These are phyloP conservation scores for Sphagnum tenellum DNA, from an alignment of 225 moss, liverwort and hornwort genomes.

Conservation along the genomic window DNA sequence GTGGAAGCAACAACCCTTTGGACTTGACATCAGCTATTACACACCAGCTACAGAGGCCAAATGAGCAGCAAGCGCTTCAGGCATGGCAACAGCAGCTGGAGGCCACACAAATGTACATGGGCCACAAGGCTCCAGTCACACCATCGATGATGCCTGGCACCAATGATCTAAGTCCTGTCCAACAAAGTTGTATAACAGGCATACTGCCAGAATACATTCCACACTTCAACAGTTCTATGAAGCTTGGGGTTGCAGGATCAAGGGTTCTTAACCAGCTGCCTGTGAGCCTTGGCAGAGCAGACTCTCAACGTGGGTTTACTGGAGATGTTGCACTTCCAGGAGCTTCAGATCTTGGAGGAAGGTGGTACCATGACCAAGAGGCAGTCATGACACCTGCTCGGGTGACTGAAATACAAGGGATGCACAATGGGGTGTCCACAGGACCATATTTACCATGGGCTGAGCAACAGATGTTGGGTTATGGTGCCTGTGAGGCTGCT, in stretches of 20 bases:
- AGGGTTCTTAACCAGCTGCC: not conserved
- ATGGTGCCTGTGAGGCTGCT: conserved; percentile 12
- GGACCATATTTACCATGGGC: conserved; percentile 22
- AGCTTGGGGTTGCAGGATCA: not conserved
- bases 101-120: conserved; percentile 1
- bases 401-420: too few relatives aligned
- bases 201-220: conserved; percentile 11
- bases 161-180: not conserved
- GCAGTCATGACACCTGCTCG: not conserved
- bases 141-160: not conserved
- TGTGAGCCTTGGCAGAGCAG: conserved; percentile 2
- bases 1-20: conserved; percentile 9
- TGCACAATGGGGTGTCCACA: not conserved
- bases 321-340: too few relatives aligned
- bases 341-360: too few relatives aligned
- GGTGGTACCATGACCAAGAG: too few relatives aligned
- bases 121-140: conserved; percentile 3
- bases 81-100: conserved; percentile 12
- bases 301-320: not conserved
- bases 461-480: conserved; percentile 24
- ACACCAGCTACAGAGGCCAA: conserved; percentile 25
- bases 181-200: not conserved
- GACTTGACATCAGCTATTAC: conserved; percentile 31
- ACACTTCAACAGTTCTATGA: conserved; percentile 13
- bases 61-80: conserved; percentile 5